Base-by-base conservation (phyloP, 2,329 filamentous ascomycete species). In the Sclerotiophoma versabilis region DNA sequence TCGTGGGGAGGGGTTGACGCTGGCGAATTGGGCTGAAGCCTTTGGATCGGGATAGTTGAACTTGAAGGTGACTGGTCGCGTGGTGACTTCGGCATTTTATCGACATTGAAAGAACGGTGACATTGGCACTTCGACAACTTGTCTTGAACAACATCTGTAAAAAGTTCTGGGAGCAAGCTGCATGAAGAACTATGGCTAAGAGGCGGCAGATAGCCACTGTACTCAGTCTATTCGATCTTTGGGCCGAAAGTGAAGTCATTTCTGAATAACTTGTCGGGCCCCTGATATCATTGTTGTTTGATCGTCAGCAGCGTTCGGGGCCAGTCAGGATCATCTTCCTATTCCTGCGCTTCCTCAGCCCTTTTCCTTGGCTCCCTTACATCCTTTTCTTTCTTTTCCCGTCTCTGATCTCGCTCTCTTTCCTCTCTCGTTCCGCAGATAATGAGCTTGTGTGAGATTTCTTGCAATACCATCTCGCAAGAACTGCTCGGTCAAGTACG, bases 171-270 rank as follows among this genome's bases (percentile, higher is more conserved):
- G 20, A 41, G 14, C n/a, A 23, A 9, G n/a, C 8, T 29, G 22
- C 0, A 20, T 1, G 32, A 34, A 23, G 51, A 49, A 22, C 33
- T 15, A 3, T 33, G 51, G 20, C 51, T 54, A 8, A 49, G 26
- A 29, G 38, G 39, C 12, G 20, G 27, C 15, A 10, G 9, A 3
- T 17, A 26, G 8, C 23, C 32, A 1, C 34, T 17, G 5, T 33
- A 15, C 12, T 34, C 10, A 2, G 17, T 12, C 12, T 22, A 33
- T 15, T 45, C 7, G 20, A 38, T 8, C 22, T 17, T 44, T 9
- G 51, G 51, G 2, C 45, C 38, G 12, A 54, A 54, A 22, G 30
- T 14, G 22, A 54, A 54, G 23, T 54, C 32, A 8, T 54, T 26
- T 1, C 33, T 25, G 20, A 49, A 54, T 4, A 49, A 8, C 3